These are phyloP conservation scores for Xerocomellus intermedius DNA, from an alignment of 768 basidiomycete genomes.

Conservation along the genomic window DNA sequence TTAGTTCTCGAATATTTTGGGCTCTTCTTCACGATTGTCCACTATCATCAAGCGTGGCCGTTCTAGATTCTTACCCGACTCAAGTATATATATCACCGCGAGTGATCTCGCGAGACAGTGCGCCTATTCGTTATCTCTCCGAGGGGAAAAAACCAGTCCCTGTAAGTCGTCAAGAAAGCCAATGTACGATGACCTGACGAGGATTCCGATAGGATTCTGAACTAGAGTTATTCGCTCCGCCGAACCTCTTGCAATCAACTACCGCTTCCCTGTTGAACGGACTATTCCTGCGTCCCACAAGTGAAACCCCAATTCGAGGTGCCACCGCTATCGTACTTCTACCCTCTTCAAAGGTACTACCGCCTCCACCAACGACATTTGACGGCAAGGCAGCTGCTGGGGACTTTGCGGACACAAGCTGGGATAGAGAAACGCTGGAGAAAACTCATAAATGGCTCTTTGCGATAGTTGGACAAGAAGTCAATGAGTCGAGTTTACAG, in stretches of 20 bases:
- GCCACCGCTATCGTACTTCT: slow-evolving; percentile 39
- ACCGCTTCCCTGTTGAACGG: slow-evolving; percentile 50
- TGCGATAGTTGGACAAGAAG: slow-evolving; percentile 28
- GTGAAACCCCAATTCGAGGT: not conserved
- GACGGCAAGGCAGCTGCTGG: slow-evolving; percentile 26
- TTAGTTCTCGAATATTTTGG: not conserved
- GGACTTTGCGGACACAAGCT: slow-evolving; percentile 32
- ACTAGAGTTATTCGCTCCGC: slow-evolving; percentile 46
- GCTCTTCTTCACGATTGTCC: not conserved
- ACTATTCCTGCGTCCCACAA: slow-evolving; percentile 13
- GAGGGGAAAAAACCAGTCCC: slow-evolving; percentile 15
- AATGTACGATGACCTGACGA: not conserved
- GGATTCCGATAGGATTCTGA: slow-evolving; percentile 29
- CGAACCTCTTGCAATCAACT: slow-evolving; percentile 55
- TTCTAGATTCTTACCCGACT: slow-evolving; percentile 54
- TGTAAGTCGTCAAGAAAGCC: slow-evolving; percentile 1
- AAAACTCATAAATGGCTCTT: slow-evolving; percentile 39
- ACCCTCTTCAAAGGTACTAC: slow-evolving; percentile 45
- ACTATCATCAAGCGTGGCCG: slow-evolving; percentile 37
- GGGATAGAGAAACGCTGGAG: slow-evolving; percentile 37
- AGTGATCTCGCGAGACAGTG: slow-evolving; percentile 37
- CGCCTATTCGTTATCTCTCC: slow-evolving; percentile 55
- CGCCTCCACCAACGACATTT: slow-evolving; percentile 42
- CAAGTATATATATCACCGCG: slow-evolving; percentile 44
- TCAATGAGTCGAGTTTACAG: slow-evolving; percentile 3